Evolutionary conservation across 306 rosid species (phyloP), one percentile per base, ranked within the genome.

Genomic region (Medicago arabica): DNA sequence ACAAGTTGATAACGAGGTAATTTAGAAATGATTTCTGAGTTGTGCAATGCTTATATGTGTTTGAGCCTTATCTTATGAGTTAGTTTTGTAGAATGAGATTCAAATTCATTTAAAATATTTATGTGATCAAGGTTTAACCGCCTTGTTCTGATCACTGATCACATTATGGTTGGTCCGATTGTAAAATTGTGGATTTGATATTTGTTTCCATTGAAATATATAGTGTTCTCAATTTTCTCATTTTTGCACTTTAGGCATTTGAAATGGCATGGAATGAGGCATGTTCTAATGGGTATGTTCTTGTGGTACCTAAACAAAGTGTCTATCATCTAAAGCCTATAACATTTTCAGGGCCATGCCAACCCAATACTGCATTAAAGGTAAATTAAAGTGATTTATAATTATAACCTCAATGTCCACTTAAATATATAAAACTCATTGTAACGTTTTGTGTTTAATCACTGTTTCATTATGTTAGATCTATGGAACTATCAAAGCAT

Each of bases 311-410:
- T 46, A 3, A 19, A 50, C 49, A 67, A 3, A 80, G 57, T 8
- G 82, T 21, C 18, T 92, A 87, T 80, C 71, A 78, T 71, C 83
- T 92, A 38, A 92, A 87, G 81, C 90, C 93, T 55, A 82, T 87
- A 18, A 86, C 25, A 14, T 92, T 92, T 62, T 83, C 94, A 15
- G 97, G 97, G 28, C 96, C 97, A 77, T 92, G 96, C 79, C 78
- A 68, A 53, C 80, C 87, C 73, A 57, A 50, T 8, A 55, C 88
- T 36, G 74, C 83, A 25, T 53, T 92, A 18, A 84, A 47, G 89
- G 97, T 90, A 40, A 14, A 25, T 53, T 75, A 53, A 58, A 49
- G 16, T 62, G 3, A 63, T 76, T 66, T 39, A 21, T 19, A 9
- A 9, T 51, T 5, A 28, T 1, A 46, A 39, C 17, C 19, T 47